Evolutionary conservation across 345 rosid genomes (phyloP).

Genomic region (Salix purpurea): DNA sequence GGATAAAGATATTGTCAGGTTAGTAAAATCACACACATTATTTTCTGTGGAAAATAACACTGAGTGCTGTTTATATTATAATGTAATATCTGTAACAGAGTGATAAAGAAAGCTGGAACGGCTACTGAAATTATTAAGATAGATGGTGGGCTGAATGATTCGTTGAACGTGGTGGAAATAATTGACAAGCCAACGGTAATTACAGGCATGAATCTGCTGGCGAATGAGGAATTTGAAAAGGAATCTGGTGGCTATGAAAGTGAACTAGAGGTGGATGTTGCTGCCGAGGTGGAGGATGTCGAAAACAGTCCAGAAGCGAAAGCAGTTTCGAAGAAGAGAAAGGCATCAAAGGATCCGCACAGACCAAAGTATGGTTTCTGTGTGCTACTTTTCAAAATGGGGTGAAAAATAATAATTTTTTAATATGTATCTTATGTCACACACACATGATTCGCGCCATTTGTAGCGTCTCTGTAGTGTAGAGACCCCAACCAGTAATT

Average conservation of each 20-base stretch:
- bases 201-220: conserved; percentile 44
- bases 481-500: not conserved
- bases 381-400: not conserved
- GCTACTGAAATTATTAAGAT: conserved; percentile 26
- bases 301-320: conserved; percentile 34
- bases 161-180: conserved; percentile 29
- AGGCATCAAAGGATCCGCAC: conserved; percentile 48
- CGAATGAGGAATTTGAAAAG: conserved; percentile 63
- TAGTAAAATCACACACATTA: conserved; percentile 8
- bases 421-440: not conserved
- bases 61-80: not conserved
- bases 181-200: conserved; percentile 33
- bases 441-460: not conserved
- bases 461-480: not conserved
- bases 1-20: conserved; percentile 80
- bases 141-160: conserved; percentile 26
- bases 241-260: conserved; percentile 60
- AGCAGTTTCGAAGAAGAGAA: conserved; percentile 62
- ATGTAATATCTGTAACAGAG: conserved; percentile 33
- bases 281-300: conserved; percentile 17
- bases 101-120: conserved; percentile 46
- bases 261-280: conserved; percentile 52
- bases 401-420: not conserved
- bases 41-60: not conserved
- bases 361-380: conserved; percentile 55